Conservation (phyloP, 2,329 filamentous ascomycete genomes). For the Colletotrichum sansevieriae region DNA sequence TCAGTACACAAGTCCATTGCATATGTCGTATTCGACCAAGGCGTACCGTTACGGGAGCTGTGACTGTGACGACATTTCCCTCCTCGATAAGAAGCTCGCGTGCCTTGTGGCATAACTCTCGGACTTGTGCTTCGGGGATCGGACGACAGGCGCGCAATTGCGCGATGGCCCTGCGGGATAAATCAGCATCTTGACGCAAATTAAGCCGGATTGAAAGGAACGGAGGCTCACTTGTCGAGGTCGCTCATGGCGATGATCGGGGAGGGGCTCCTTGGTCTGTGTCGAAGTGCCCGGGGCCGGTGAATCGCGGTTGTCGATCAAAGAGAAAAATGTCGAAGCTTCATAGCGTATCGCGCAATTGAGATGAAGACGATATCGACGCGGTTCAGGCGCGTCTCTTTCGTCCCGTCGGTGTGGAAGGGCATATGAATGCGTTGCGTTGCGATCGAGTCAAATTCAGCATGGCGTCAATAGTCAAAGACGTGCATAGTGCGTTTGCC, state of each 20-base stretch:
- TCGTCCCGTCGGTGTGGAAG: constrained; percentile 12
- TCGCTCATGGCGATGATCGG: constrained; percentile 78
- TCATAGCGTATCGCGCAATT: constrained; percentile 12
- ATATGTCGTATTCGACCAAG: not conserved
- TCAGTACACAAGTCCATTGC: constrained; percentile 10
- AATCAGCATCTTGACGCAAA: constrained; percentile 28
- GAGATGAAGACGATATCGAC: not conserved
- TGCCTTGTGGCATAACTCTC: constrained; percentile 97
- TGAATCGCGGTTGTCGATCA: constrained; percentile 6
- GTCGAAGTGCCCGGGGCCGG: constrained; percentile 29
- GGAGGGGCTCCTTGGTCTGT: constrained; percentile 28
- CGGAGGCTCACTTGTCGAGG: constrained; percentile 80
- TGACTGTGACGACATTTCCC: constrained; percentile 95
- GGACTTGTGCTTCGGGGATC: constrained; percentile 94
- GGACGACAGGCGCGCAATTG: constrained; percentile 95
- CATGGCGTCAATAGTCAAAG: constrained; percentile 37
- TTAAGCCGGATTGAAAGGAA: not conserved
- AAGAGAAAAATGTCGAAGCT: not conserved
- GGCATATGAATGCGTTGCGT: constrained; percentile 7
- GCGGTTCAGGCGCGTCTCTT: constrained; percentile 6
- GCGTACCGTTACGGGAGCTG: constrained; percentile 90
- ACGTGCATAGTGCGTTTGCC: constrained; percentile 26
- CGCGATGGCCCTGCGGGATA: constrained; percentile 82
- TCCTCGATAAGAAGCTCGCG: constrained; percentile 97
- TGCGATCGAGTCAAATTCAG: constrained; percentile 33